Conservation (phyloP, 495 filamentous ascomycete genomes). For the Penicillium cinerascens region DNA sequence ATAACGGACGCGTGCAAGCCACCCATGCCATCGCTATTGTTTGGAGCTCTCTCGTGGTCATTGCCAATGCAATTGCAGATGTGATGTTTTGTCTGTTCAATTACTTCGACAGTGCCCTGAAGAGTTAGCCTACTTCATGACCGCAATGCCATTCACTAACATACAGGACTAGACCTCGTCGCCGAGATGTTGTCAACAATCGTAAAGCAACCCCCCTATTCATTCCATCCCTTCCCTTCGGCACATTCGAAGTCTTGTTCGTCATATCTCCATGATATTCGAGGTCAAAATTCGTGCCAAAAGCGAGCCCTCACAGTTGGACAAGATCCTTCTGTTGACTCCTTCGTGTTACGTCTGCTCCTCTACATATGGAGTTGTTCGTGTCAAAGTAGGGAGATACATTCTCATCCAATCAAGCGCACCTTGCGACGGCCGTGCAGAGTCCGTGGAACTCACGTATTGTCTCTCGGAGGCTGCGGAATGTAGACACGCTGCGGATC, state of each 20-base stretch:
- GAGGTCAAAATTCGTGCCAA: conserved; percentile 50
- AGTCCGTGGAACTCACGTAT: background rate
- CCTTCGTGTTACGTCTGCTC: conserved; percentile 50
- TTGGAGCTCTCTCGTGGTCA: background rate
- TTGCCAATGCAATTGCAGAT: background rate
- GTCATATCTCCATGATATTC: conserved; percentile 44
- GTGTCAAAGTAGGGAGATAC: conserved; percentile 52
- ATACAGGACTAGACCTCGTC: background rate
- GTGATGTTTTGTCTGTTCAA: conserved; percentile 3
- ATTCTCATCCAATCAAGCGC: conserved; percentile 7
- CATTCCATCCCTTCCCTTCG: conserved; percentile 7
- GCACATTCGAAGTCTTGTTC: conserved; percentile 52
- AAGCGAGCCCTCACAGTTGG: conserved; percentile 31
- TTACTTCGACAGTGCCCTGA: background rate
- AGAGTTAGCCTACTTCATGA: background rate
- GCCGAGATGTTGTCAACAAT: background rate
- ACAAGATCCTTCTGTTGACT: conserved; percentile 34
- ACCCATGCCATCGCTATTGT: background rate
- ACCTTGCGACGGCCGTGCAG: background rate
- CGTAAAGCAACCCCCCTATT: background rate
- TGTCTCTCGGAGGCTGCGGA: background rate
- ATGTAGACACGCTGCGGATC: conserved; percentile 1
- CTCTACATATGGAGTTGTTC: conserved; percentile 39
- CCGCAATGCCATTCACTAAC: background rate
- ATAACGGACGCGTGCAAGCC: background rate